Evolutionary conservation across 2,329 filamentous ascomycete genomes (phyloP).

Genomic region (Cordyceps farinosa): DNA sequence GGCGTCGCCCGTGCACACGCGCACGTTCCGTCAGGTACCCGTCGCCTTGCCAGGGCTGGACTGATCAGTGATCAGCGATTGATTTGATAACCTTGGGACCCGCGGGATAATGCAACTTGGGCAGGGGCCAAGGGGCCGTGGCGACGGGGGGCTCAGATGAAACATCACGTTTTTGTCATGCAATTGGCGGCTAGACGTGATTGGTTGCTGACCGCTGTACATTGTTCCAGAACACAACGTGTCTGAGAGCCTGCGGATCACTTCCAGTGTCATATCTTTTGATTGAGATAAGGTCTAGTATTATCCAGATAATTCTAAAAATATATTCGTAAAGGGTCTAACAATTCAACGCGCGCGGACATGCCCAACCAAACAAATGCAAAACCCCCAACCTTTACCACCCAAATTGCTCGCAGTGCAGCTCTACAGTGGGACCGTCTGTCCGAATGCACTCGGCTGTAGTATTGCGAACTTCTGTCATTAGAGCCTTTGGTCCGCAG

Average conservation of each 20-base stretch:
- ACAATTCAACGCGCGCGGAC: neutral
- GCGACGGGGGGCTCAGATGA: neutral
- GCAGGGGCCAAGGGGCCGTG: neutral
- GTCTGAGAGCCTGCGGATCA: neutral
- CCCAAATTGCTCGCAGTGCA: slow-evolving; percentile 48
- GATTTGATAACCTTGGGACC: neutral
- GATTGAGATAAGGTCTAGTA: neutral
- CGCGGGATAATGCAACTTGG: neutral
- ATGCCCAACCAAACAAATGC: slow-evolving; percentile 1
- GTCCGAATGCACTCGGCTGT: slow-evolving; percentile 37
- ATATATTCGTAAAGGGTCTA: neutral
- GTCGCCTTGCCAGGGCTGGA: neutral
- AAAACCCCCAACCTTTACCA: slow-evolving; percentile 30
- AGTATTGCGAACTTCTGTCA: slow-evolving; percentile 40
- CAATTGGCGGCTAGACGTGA: neutral
- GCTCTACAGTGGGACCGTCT: slow-evolving; percentile 42
- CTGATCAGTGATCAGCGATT: neutral
- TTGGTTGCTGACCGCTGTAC: neutral
- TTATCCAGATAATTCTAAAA: slow-evolving; percentile 1
- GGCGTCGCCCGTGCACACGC: neutral
- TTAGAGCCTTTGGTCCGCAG: slow-evolving; percentile 44
- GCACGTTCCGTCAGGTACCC: neutral
- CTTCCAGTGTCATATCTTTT: neutral
- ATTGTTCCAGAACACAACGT: neutral
- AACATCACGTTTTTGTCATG: neutral